Evolutionary conservation across 257 asterid genomes (phyloP), one percentile per base, ranked within the genome.

Genomic region (Nicotiana attenuata): DNA sequence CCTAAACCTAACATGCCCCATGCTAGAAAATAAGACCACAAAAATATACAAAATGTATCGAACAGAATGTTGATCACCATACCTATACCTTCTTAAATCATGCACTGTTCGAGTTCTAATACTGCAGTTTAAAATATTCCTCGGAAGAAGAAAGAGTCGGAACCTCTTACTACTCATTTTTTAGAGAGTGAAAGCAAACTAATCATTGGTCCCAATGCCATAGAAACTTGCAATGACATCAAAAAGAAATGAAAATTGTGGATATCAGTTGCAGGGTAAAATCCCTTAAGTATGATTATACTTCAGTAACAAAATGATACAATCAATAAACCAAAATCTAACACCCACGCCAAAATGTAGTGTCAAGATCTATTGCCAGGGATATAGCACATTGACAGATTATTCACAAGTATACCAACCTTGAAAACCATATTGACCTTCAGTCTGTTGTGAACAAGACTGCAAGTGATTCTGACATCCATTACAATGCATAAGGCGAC

Each of bases 401-500:
- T 80, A 80, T 80, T 50, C 77, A 80, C 83, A 80, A 63, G 77
- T 65, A 65, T 7, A 80, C 82, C 82, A 80, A 80, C 75, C 76
- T 80, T 41, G 78, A 80, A 65, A 80, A 73, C 56, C 26, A 47
- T 73, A 73, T 7, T 14, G 41, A 73, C 79, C 61, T 47, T 22
- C 79, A 69, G 78, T 41, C 78, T 22, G 3, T 41, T 3, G 79
- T 11, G 13, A 73, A 47, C 61, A 45, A 28, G n/a, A 28, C 79
- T 22, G 61, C 79, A 47, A 47, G 22, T 24, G 45, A 73, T 47
- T 17, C 61, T 24, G 35, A 73, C 55, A 20, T 73, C 79, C 50
- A 85, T 88, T 88, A 88, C 76, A 80, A 81, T 3, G 84, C 82
- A 80, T 93, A 90, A 35, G 89, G 95, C 3, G 95, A 82, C 3